A percentile compares a stretch with the other conserved stretches of the same genome.
phyloP scores from a whole-genome alignment of 2,329 filamentous ascomycete genomes.

The Stagonosporopsis vannaccii region DNA sequence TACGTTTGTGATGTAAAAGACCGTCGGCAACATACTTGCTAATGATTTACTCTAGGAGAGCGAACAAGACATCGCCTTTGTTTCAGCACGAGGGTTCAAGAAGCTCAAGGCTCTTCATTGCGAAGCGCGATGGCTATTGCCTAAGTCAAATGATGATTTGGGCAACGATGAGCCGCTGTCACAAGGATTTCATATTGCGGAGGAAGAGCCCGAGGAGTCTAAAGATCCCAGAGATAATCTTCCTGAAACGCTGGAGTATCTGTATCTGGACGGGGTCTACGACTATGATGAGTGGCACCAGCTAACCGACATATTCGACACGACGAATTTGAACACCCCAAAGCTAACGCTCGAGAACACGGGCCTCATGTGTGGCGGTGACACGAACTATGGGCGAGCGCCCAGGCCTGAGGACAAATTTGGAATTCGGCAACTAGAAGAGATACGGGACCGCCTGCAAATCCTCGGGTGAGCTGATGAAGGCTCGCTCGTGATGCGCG shows the following conservation, averaged over 20 bases:
- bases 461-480: not conserved
- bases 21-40: not conserved
- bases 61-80: not conserved
- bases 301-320: not conserved
- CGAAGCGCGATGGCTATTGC: constrained; percentile 3
- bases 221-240: constrained; percentile 10
- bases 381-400: not conserved
- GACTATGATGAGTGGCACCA: not conserved
- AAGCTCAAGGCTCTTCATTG: constrained; percentile 10
- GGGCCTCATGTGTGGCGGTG: not conserved
- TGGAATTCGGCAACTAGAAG: not conserved
- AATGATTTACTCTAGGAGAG: not conserved
- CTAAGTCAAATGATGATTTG: not conserved
- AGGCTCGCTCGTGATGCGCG: not conserved
- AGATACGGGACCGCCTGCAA: not conserved
- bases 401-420: not conserved
- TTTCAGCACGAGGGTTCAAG: not conserved
- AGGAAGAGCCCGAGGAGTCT: not conserved
- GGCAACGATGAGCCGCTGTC: not conserved
- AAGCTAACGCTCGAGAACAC: constrained; percentile 7
- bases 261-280: constrained; percentile 2
- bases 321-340: not conserved
- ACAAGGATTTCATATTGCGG: not conserved
- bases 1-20: not conserved
- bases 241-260: constrained; percentile 8